phyloP scores from a whole-genome alignment of 257 asterid genomes.

The Solanum bukasovii region DNA sequence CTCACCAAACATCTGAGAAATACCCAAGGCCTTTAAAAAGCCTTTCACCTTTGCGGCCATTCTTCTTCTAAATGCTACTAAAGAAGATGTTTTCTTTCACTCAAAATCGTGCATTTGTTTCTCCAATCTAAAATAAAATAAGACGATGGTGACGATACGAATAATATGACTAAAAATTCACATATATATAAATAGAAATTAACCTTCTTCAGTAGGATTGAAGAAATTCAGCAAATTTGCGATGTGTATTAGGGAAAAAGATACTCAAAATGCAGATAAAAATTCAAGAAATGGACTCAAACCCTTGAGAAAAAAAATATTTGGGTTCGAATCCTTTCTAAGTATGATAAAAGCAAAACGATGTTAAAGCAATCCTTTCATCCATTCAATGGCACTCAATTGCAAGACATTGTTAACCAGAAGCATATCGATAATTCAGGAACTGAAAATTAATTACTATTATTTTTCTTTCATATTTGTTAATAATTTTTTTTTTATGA shows the following conservation, averaged over 20 bases:
- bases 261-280: neutral
- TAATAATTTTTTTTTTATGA: neutral
- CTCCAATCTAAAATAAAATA: neutral
- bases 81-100: neutral
- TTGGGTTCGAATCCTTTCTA: neutral
- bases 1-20: slow-evolving; percentile 13
- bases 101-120: neutral
- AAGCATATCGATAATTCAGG: neutral
- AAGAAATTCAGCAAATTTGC: neutral
- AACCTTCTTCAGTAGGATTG: neutral
- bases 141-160: neutral
- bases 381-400: slow-evolving; percentile 4
- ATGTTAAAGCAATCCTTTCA: slow-evolving; percentile 6
- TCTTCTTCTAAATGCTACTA: neutral
- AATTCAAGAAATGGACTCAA: neutral
- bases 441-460: neutral
- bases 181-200: neutral
- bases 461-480: neutral
- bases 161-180: neutral
- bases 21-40: neutral
- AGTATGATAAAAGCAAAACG: neutral
- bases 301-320: neutral
- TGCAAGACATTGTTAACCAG: neutral
- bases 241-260: neutral
- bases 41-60: slow-evolving; percentile 2